Evolutionary conservation across 2,329 filamentous ascomycete genomes (phyloP).

Genomic region (Neoascochyta sp.): DNA sequence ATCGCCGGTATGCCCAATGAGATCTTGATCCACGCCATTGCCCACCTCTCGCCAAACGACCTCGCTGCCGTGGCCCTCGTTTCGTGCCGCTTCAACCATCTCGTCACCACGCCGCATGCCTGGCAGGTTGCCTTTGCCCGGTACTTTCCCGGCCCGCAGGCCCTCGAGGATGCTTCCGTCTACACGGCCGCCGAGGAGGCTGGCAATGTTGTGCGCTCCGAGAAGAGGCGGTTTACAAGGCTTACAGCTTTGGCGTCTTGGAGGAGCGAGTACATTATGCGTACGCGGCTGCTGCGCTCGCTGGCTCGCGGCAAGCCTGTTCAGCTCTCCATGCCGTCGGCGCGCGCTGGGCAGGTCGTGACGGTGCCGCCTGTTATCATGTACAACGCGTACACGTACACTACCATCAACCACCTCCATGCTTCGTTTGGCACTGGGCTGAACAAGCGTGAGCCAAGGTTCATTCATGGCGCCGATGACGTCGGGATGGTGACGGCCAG

Average conservation of each 20-base stretch:
- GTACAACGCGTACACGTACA: conserved; percentile 79
- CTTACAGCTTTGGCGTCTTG: conserved; percentile 84
- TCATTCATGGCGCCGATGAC: conserved; percentile 80
- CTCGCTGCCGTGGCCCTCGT: conserved; percentile 79
- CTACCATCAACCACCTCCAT: conserved; percentile 74
- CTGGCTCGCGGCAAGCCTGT: conserved; percentile 75
- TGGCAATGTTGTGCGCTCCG: conserved; percentile 56
- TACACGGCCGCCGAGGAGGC: conserved; percentile 44
- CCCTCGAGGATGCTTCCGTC: conserved; percentile 42
- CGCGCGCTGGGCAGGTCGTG: conserved; percentile 55
- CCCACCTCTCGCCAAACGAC: conserved; percentile 81
- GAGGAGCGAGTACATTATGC: conserved; percentile 90
- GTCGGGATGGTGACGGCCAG: conserved; percentile 74
- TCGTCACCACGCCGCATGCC: conserved; percentile 87
- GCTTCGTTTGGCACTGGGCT: conserved; percentile 66
- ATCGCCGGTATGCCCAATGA: conserved; percentile 76
- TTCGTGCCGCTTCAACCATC: conserved; percentile 77
- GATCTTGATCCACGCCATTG: conserved; percentile 85
- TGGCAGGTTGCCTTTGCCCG: conserved; percentile 92
- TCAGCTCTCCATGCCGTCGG: conserved; percentile 52
- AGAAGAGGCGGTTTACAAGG: conserved; percentile 75
- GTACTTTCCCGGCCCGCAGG: conserved; percentile 76
- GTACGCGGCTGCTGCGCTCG: conserved; percentile 78
- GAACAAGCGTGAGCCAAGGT: conserved; percentile 68
- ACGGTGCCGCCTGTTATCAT: conserved; percentile 72